Base-by-base conservation (phyloP, 805 yeast species). In the Suhomyces vadensis region DNA sequence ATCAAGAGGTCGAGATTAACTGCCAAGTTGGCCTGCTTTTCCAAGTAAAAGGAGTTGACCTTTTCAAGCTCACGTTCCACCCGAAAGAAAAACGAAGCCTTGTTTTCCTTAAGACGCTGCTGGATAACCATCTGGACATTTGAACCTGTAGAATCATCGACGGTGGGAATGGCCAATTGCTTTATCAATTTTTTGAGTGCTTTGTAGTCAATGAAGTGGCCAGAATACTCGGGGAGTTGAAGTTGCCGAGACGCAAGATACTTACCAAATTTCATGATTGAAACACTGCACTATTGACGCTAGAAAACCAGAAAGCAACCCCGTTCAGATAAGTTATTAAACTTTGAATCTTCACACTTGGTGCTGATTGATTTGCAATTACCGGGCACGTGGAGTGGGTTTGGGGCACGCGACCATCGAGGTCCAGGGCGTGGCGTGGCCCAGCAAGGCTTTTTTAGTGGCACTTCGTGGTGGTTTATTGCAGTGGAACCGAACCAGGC, bases 51-150 rank as follows among this genome's bases (percentile, higher is more conserved):
- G n/a, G 81, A 76, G 63, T 95, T 92, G 44, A 94, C 97, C 61
- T 92, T 94, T 58, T 94, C 99, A 54, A 94, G 74, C 61, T 94
- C 99, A 58, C 99, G 80, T 61, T 94, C 99, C 25, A 94, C 74
- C 55, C 87, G 79, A 71, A 94, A 94, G 68, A 86, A 86, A 57
- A 86, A 86, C 1, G 94, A 82, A 3, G 97, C 91, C 65, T 89
- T 91, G 67, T 89, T 90, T 53, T 89, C 96, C 58, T 90, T 92
- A 35, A 94, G 70, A 2, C 62, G 73, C 63, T 50, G 71, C 64
- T 61, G 75, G 53, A 63, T 64, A 55, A 69, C 67, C 60, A 39
- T 59, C 37, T 43, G 55, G 17, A 47, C 42, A 1, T 41, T 43
- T 22, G 48, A 45, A 20, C 44, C 53, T 13, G 48, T 39, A 53